Percentiles rank a stretch among this genome's conserved stretches.
phyloP scores from a whole-genome alignment of 345 rosid species.

The Gossypium stocksii region DNA sequence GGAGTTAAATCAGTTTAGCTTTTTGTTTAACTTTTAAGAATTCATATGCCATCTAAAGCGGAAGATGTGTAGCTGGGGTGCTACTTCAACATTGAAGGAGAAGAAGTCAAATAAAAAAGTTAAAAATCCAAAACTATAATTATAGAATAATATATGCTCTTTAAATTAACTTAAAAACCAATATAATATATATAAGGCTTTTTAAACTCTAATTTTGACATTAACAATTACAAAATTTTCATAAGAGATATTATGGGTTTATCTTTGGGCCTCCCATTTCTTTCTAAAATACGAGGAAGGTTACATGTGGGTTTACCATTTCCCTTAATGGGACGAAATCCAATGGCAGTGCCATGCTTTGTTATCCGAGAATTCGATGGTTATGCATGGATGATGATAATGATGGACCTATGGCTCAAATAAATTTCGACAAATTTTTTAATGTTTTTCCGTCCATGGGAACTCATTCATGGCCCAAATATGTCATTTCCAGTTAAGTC shows the following conservation, averaged over 20 bases:
- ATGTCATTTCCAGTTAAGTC: too few species aligned
- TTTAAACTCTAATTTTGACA: not conserved
- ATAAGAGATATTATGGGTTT: not conserved
- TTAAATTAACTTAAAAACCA: too few species aligned
- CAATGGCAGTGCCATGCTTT: not conserved
- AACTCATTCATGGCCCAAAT: too few species aligned
- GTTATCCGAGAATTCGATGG: not conserved
- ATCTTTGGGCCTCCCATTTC: not conserved
- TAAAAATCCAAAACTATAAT: too few species aligned
- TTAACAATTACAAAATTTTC: not conserved
- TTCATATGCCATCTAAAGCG: conserved; percentile 12
- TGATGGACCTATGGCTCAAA: too few species aligned
- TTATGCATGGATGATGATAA: not conserved
- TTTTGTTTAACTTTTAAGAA: conserved; percentile 18
- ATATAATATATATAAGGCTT: not conserved
- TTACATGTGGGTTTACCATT: not conserved
- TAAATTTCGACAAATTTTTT: not conserved
- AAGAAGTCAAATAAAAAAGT: not conserved
- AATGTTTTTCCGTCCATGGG: too few species aligned
- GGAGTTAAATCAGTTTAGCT: not conserved
- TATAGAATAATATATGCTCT: too few species aligned
- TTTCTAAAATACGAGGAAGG: not conserved
- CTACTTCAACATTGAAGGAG: not conserved
- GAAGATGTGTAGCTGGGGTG: conserved; percentile 6
- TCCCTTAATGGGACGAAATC: not conserved